Conservation (phyloP, 2,329 filamentous ascomycete genomes). For the Calycina marina region DNA sequence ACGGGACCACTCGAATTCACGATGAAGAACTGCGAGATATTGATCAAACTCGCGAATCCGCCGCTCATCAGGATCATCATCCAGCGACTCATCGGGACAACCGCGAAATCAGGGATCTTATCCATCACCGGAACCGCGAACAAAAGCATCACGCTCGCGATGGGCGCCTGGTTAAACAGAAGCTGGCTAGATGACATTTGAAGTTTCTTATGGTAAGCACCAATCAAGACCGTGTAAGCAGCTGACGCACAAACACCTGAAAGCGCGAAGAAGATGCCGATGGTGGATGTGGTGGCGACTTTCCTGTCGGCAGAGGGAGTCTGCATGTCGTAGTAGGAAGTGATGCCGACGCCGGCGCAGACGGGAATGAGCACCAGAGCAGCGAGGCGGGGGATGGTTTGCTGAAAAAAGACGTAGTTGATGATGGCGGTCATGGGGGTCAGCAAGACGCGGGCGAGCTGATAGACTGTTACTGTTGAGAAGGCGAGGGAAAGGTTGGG, state of each 20-base stretch:
- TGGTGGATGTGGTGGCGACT: conserved; percentile 35
- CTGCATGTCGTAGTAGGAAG: conserved; percentile 30
- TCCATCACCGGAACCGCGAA: conserved; percentile 29
- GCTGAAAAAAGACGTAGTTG: conserved; percentile 16
- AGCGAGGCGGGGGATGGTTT: conserved; percentile 15
- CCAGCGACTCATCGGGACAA: conserved; percentile 23
- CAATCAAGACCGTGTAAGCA: conserved; percentile 22
- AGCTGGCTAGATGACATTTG: conserved; percentile 29
- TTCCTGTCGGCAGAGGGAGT: conserved; percentile 23
- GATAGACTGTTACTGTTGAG: conserved; percentile 19
- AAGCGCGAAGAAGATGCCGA: conserved; percentile 49
- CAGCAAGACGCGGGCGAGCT: conserved; percentile 19
- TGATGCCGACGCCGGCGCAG: conserved; percentile 30
- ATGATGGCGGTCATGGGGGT: conserved; percentile 19
- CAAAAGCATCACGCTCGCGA: conserved; percentile 27
- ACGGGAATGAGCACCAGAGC: conserved; percentile 19
- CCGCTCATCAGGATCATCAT: conserved; percentile 27
- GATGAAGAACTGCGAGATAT: conserved; percentile 22
- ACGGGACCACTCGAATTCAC: conserved; percentile 24
- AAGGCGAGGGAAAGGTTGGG: conserved; percentile 18
- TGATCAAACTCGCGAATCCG: conserved; percentile 25
- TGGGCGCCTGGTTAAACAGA: conserved; percentile 29
- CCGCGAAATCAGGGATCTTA: conserved; percentile 21
- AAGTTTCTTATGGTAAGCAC: conserved; percentile 28
- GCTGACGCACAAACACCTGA: conserved; percentile 37